A percentile compares a stretch with the other conserved stretches of the same genome.
Conservation (phyloP, 305 asterid species). For the Ajuga reptans region DNA sequence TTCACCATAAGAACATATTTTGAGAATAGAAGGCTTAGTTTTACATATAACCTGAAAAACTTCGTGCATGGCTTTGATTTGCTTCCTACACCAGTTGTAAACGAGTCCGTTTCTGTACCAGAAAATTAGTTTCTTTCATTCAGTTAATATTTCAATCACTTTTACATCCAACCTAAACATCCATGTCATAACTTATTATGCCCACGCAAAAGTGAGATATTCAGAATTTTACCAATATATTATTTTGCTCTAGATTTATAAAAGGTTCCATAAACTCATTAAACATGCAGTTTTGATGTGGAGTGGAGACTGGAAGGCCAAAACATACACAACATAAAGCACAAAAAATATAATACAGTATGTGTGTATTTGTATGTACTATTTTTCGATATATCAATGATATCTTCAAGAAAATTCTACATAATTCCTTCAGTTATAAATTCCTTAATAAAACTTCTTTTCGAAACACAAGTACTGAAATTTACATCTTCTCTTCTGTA, state of each 20-base stretch:
- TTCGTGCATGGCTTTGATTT: slow-evolving; percentile 95
- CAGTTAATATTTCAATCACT: slow-evolving; percentile 24
- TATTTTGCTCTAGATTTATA: background rate
- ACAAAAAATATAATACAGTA: background rate
- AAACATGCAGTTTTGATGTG: background rate
- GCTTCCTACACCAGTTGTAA: slow-evolving; percentile 82
- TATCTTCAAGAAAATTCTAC: background rate
- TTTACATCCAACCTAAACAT: slow-evolving; percentile 20
- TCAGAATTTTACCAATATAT: background rate
- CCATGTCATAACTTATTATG: background rate
- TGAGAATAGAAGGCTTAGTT: slow-evolving; percentile 18
- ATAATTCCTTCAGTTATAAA: background rate
- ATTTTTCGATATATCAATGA: background rate
- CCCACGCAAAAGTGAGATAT: slow-evolving; percentile 5
- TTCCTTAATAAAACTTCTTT: background rate
- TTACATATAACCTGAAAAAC: slow-evolving; percentile 76
- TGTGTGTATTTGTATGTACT: too few species aligned
- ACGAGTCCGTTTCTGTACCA: slow-evolving; percentile 77
- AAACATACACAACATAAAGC: background rate
- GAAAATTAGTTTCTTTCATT: slow-evolving; percentile 40
- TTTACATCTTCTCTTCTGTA: background rate
- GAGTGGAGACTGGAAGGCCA: background rate
- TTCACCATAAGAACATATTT: background rate
- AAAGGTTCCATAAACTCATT: background rate
- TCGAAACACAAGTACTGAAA: background rate